These are phyloP conservation scores for Kazachstania africana DNA, from an alignment of 805 yeast species.

Conservation along the genomic window DNA sequence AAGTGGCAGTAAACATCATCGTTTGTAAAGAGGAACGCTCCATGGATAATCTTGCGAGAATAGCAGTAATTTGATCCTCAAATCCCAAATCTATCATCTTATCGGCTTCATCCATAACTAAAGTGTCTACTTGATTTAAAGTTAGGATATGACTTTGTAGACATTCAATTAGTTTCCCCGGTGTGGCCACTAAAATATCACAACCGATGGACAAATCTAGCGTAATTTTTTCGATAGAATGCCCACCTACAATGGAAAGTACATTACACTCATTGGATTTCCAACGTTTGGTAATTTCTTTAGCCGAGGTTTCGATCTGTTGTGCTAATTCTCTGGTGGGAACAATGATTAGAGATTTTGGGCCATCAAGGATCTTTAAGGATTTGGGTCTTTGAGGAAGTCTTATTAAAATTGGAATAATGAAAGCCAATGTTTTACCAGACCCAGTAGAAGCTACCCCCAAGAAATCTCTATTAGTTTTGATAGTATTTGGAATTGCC, in stretches of 20 bases:
- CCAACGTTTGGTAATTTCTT: constrained; percentile 33
- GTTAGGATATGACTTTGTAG: constrained; percentile 54
- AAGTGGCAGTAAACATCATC: constrained; percentile 91
- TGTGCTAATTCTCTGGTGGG: constrained; percentile 93
- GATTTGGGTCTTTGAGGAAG: constrained; percentile 35
- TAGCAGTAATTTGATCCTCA: constrained; percentile 60
- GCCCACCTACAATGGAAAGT: constrained; percentile 81
- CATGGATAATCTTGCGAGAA: constrained; percentile 31
- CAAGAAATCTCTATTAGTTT: constrained; percentile 49
- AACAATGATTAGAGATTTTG: constrained; percentile 64
- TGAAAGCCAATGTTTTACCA: constrained; percentile 81
- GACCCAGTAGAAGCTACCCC: constrained; percentile 97
- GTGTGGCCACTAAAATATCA: constrained; percentile 83
- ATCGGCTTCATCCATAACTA: constrained; percentile 90
- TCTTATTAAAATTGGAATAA: constrained; percentile 54
- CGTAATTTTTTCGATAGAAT: constrained; percentile 64
- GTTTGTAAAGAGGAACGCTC: constrained; percentile 39
- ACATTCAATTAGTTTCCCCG: constrained; percentile 81
- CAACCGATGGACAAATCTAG: constrained; percentile 46
- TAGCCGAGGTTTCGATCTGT: constrained; percentile 64
- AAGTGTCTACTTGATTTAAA: constrained; percentile 47
- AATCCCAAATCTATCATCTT: constrained; percentile 93
- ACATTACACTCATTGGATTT: constrained; percentile 22
- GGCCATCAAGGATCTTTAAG: constrained; percentile 44
- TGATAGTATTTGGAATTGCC: constrained; percentile 56